Evolutionary conservation across 768 basidiomycete species (phyloP).

Genomic region (Porphyrellus cyaneotinctus): DNA sequence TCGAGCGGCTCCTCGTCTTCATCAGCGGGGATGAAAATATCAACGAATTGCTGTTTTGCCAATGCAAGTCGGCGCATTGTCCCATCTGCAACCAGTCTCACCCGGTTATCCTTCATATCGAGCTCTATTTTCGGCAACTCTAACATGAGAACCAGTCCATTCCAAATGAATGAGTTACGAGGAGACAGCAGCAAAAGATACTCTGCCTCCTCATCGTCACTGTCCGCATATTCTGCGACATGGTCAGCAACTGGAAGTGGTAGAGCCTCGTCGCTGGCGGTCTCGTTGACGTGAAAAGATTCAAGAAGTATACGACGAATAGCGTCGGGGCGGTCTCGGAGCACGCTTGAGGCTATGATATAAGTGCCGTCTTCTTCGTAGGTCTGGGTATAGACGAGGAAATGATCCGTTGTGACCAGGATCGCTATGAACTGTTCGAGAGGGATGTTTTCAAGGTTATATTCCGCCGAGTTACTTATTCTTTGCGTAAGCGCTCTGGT

Average conservation of each 20-base stretch:
- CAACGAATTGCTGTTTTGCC: slow-evolving; percentile 75
- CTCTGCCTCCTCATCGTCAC: slow-evolving; percentile 54
- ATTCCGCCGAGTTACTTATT: slow-evolving; percentile 93
- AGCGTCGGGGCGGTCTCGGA: slow-evolving; percentile 71
- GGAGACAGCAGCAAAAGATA: slow-evolving; percentile 90
- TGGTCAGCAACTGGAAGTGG: slow-evolving; percentile 39
- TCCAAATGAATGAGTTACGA: slow-evolving; percentile 84
- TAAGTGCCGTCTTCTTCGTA: slow-evolving; percentile 92
- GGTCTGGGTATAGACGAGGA: slow-evolving; percentile 85
- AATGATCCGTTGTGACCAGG: slow-evolving; percentile 82
- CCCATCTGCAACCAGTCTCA: slow-evolving; percentile 90
- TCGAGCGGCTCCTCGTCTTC: slow-evolving; percentile 58
- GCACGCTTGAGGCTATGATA: slow-evolving; percentile 73
- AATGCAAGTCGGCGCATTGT: slow-evolving; percentile 67
- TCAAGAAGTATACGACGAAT: slow-evolving; percentile 79
- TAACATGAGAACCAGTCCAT: slow-evolving; percentile 78
- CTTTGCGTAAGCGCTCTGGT: slow-evolving; percentile 70
- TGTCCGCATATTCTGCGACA: slow-evolving; percentile 37
- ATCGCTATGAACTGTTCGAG: slow-evolving; percentile 76
- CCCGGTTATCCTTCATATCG: slow-evolving; percentile 79
- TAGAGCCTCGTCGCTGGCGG: slow-evolving; percentile 46
- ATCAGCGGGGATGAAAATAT: slow-evolving; percentile 57
- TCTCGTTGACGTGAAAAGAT: slow-evolving; percentile 76
- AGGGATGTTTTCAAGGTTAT: slow-evolving; percentile 68
- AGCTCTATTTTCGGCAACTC: slow-evolving; percentile 74